These are phyloP conservation scores for Pterocarpus macrocarpus DNA, from an alignment of 306 rosid genomes.

Conservation along the genomic window DNA sequence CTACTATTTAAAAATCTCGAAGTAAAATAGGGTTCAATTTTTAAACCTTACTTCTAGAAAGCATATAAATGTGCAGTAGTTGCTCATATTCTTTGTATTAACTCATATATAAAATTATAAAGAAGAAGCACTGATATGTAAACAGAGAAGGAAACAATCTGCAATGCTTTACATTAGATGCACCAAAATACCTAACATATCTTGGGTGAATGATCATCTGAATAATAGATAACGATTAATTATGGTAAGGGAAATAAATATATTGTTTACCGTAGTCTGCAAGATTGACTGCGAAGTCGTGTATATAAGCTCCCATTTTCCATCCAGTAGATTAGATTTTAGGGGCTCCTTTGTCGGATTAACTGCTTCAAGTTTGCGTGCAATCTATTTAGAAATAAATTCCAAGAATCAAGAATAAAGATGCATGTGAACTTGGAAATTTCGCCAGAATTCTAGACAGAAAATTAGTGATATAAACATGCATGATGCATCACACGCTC, in stretches of 20 bases:
- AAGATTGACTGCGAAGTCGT: conserved; percentile 86
- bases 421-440: conserved; percentile 28
- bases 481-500: background rate
- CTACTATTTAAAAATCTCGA: background rate
- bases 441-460: background rate
- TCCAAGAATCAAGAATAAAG: conserved; percentile 51
- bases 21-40: conserved; percentile 7
- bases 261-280: conserved; percentile 64
- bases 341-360: conserved; percentile 80
- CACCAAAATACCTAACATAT: conserved; percentile 6
- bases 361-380: conserved; percentile 90
- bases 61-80: conserved; percentile 5
- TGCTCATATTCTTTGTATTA: background rate
- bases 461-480: background rate
- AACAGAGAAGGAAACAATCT: conserved; percentile 33
- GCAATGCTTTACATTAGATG: conserved; percentile 4
- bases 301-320: conserved; percentile 98
- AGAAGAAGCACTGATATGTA: background rate
- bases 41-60: background rate
- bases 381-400: conserved; percentile 74
- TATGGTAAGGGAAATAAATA: background rate
- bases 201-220: background rate
- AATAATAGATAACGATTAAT: background rate
- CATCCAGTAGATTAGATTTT: conserved; percentile 76
- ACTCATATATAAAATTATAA: conserved; percentile 3